phyloP scores from a whole-genome alignment of 2,329 filamentous ascomycete species.

The Cladophialophora psammophila region DNA sequence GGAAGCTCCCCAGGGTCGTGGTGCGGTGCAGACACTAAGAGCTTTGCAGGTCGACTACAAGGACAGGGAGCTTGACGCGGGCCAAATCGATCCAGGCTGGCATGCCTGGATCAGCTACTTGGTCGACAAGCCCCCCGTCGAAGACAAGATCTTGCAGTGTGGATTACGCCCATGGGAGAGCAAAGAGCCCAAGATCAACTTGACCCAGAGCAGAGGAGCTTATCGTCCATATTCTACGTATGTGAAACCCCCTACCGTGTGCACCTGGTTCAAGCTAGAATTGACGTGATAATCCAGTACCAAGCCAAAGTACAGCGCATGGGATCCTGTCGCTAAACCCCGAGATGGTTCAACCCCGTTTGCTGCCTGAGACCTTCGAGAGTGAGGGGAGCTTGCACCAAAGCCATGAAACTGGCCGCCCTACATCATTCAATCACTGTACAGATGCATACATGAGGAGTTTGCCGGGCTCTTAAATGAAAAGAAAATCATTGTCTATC shows the following conservation, averaged over 20 bases:
- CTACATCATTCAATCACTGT: constrained; percentile 22
- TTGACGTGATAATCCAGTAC: constrained; percentile 38
- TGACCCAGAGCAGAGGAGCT: constrained; percentile 77
- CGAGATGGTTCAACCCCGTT: constrained; percentile 37
- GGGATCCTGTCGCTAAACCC: constrained; percentile 46
- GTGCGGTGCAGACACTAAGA: constrained; percentile 71
- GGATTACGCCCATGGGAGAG: constrained; percentile 78
- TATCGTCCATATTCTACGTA: constrained; percentile 97
- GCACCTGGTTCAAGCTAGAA: background rate
- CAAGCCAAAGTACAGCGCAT: constrained; percentile 47
- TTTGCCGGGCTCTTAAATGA: constrained; percentile 22
- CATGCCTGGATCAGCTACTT: constrained; percentile 97
- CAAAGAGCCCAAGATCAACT: constrained; percentile 73
- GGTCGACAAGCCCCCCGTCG: constrained; percentile 82
- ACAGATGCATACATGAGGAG: constrained; percentile 37
- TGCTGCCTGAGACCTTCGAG: constrained; percentile 25
- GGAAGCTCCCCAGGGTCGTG: background rate
- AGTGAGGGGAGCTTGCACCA: constrained; percentile 24
- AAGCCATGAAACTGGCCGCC: constrained; percentile 15
- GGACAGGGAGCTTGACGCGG: constrained; percentile 69
- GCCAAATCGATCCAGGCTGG: constrained; percentile 93
- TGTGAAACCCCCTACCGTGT: constrained; percentile 52
- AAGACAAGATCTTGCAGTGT: constrained; percentile 75
- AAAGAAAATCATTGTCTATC: constrained; percentile 20
- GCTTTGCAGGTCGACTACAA: constrained; percentile 97